Percentiles rank a stretch among this genome's conserved stretches.
phyloP scores from a whole-genome alignment of 768 basidiomycete genomes.

The Solioccasus polychromus region DNA sequence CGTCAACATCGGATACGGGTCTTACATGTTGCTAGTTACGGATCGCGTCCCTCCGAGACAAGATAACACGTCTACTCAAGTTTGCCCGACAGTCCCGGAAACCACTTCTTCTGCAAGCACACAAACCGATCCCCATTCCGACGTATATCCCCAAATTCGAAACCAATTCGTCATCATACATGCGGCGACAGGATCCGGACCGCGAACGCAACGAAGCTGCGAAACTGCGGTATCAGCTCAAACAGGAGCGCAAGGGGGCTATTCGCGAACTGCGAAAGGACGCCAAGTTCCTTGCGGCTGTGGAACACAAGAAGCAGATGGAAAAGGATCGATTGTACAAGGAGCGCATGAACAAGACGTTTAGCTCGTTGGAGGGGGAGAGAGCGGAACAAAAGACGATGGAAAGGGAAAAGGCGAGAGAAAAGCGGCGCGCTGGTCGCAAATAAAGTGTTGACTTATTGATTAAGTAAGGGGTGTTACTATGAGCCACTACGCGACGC shows the following conservation, averaged over 20 bases:
- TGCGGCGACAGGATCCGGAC: slow-evolving; percentile 86
- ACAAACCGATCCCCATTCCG: slow-evolving; percentile 95
- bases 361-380: slow-evolving; percentile 76
- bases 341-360: slow-evolving; percentile 80
- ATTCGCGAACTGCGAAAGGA: slow-evolving; percentile 96
- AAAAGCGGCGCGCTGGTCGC: slow-evolving; percentile 74
- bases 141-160: slow-evolving; percentile 95
- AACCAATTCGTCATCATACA: slow-evolving; percentile 64
- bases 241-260: slow-evolving; percentile 95
- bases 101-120: slow-evolving; percentile 83
- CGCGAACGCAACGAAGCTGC: slow-evolving; percentile 82
- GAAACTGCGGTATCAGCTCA: slow-evolving; percentile 85
- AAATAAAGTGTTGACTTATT: slow-evolving; percentile 40
- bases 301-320: slow-evolving; percentile 78
- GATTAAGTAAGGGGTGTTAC: slow-evolving; percentile 3
- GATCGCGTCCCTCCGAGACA: slow-evolving; percentile 44
- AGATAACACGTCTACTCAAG: slow-evolving; percentile 60
- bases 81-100: slow-evolving; percentile 70
- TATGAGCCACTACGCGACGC: background rate
- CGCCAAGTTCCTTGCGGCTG: slow-evolving; percentile 85
- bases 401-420: slow-evolving; percentile 78
- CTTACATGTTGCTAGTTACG: slow-evolving; percentile 41
- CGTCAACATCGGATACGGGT: slow-evolving; percentile 3
- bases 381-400: slow-evolving; percentile 92
- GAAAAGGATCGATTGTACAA: slow-evolving; percentile 84